Base-by-base conservation (phyloP, 495 filamentous ascomycete genomes). In the Talaromyces thailandensis region DNA sequence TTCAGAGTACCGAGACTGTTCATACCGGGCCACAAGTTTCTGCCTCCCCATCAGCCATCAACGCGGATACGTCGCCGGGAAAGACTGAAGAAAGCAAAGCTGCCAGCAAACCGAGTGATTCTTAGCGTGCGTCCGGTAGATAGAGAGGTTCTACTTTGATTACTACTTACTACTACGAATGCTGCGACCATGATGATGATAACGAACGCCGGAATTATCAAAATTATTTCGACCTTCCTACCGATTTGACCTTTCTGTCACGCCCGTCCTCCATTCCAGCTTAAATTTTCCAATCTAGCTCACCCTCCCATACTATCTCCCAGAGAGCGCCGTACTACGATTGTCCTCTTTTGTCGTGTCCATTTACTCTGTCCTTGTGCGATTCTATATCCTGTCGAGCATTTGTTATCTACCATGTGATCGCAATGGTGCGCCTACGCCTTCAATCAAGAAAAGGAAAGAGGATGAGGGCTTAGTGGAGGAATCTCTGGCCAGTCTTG, bases 11-110 rank as follows among this genome's bases (percentile, higher is more conserved):
- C 67, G 60, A 63, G 52, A 77, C 80, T 6, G 77, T 81, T 29
- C 78, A 78, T 12, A 74, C 73, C 55, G 71, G 75, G 60, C 76
- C 80, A 12, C 68, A 74, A 60, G 48, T 60, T 45, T 64, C 62
- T 14, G 66, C 68, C 6, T 62, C 56, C 9, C 37, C 68, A 9
- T n/a, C 60, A 23, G 26, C 65, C 37, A 64, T 51, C 32, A 48
- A 60, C 4, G 70, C 68, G 59, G 53, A 60, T 35, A 66, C 66
- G 11, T 66, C 68, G 16, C 45, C 63, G 28, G 28, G 21, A 16
- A 43, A 57, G 28, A 32, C n/a, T 31, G 31, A 40, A 24, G 61
- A 62, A 58, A 32, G 37, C 43, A 57, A 62, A 45, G 59, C 40
- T 21, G 26, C 59, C n/a, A 65, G 43, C 58, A 65, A 52, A 57